Evolutionary conservation across 495 filamentous ascomycete genomes (phyloP).

Genomic region (Staphylotrichum tortipilum): DNA sequence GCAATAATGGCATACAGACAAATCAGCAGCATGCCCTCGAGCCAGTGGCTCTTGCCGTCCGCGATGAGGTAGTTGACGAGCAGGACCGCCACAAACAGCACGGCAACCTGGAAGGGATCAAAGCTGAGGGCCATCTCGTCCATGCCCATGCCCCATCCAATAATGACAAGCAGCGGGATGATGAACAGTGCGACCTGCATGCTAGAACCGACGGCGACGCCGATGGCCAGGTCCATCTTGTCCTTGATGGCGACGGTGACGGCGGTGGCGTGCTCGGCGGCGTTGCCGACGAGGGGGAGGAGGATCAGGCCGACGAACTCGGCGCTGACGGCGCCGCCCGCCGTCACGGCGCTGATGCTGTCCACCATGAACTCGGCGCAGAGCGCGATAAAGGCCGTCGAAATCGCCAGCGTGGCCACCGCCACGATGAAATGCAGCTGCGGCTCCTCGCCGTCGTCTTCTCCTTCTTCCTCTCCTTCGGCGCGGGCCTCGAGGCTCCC

Average conservation of each 20-base stretch:
- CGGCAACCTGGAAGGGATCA: conserved; percentile 71
- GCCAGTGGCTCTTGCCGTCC: conserved; percentile 53
- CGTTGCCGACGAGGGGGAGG: conserved; percentile 83
- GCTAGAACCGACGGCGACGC: conserved; percentile 73
- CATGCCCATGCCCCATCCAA: conserved; percentile 72
- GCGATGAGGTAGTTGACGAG: conserved; percentile 78
- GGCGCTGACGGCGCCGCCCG: conserved; percentile 46
- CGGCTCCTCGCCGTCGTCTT: conserved; percentile 58
- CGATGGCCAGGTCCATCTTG: conserved; percentile 84
- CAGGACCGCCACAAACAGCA: conserved; percentile 69
- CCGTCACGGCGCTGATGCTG: conserved; percentile 63
- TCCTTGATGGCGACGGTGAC: conserved; percentile 82
- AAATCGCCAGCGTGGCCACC: conserved; percentile 55
- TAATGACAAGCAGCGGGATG: conserved; percentile 66
- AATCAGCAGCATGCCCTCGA: conserved; percentile 68
- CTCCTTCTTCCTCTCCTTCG: conserved; percentile 43
- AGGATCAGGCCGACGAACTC: conserved; percentile 82
- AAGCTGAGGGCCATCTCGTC: conserved; percentile 66
- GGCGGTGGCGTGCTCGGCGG: conserved; percentile 79
- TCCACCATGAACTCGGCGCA: conserved; percentile 89
- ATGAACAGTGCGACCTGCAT: conserved; percentile 83
- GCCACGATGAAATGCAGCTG: conserved; percentile 63
- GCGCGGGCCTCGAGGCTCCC: background rate
- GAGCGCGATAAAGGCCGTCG: conserved; percentile 73
- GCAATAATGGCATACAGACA: conserved; percentile 70